phyloP scores from a whole-genome alignment of 2,329 filamentous ascomycete species.

The Fusarium penzigii region DNA sequence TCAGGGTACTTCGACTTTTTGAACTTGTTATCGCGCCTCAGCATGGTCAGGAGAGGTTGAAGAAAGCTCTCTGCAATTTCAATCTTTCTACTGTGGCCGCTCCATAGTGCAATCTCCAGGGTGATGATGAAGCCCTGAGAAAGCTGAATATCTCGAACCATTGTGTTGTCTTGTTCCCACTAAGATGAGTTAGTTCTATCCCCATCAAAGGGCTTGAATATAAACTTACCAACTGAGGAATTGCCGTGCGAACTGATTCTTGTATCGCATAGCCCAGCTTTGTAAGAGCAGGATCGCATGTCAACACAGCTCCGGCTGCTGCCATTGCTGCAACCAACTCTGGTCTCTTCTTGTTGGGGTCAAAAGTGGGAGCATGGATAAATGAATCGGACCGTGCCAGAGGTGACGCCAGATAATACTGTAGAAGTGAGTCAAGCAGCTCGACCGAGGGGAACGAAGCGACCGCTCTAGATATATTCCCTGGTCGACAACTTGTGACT shows the following conservation, averaged over 20 bases:
- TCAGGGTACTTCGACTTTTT: conserved; percentile 24
- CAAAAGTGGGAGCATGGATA: conserved; percentile 39
- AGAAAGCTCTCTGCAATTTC: conserved; percentile 43
- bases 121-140: conserved; percentile 37
- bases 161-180: conserved; percentile 38
- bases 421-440: conserved; percentile 39
- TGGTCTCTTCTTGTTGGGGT: conserved; percentile 36
- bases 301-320: conserved; percentile 39
- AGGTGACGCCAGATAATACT: conserved; percentile 37
- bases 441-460: conserved; percentile 42
- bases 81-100: conserved; percentile 39
- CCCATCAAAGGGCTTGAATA: neutral
- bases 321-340: conserved; percentile 40
- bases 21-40: conserved; percentile 36
- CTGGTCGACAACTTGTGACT: conserved; percentile 29
- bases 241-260: conserved; percentile 33
- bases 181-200: conserved; percentile 1
- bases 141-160: conserved; percentile 32
- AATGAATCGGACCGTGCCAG: conserved; percentile 32
- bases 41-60: conserved; percentile 38
- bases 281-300: conserved; percentile 37
- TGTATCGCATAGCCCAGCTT: conserved; percentile 44
- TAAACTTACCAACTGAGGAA: conserved; percentile 17
- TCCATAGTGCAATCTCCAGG: conserved; percentile 39
- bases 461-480: conserved; percentile 29